Base-by-base conservation (phyloP, 768 basidiomycete genomes). In the Boletus vermiculosoides region DNA sequence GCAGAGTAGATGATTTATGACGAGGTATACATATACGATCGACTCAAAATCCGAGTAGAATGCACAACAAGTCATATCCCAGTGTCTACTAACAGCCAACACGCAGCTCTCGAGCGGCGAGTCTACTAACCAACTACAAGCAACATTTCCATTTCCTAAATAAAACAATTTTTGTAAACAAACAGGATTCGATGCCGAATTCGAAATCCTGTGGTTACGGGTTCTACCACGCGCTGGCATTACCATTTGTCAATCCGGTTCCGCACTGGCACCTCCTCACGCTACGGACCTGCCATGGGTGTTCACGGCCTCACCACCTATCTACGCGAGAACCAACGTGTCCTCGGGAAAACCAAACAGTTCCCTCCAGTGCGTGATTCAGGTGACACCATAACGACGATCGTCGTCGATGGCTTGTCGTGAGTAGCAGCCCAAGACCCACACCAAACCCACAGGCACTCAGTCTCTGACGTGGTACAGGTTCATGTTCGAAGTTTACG, bases 341-440 rank as follows among this genome's bases (percentile, higher is more conserved):
- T 67, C 16, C 71, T 83, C 52, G 72, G 77, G 2, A 74, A 71
- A 57, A 69, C 73, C 0, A 55, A 75, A 31, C 66, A 72, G 23
- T 70, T 80, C n/a, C 63, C 55, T 49, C 34, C 37, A 20, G 25
- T 23, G 3, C 11, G 8, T 22, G 22, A 37, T 51, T 60, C 59
- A 31, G 58, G 47, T 4, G 51, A 65, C 11, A 39, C 54, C 41
- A 50, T 59, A 46, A 75, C 79, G 20, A 76, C 82, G 31, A 74
- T 92, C 55, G 86, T 93, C 11, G 81, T 93, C 48, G 91, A 94
- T 74, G 91, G 83, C 45, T 91, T 87, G 89, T 91, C 91, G 91
- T 93, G 70, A 85, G 91, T 85, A 45, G 2, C 50, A 41, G n/a
- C n/a, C 28, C 6, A 18, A 30, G 5, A 33, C 34, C 22, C 42